Percentiles rank a stretch among this genome's conserved stretches.
Conservation (phyloP, 306 rosid species). For the Pachyrhizus erosus region DNA sequence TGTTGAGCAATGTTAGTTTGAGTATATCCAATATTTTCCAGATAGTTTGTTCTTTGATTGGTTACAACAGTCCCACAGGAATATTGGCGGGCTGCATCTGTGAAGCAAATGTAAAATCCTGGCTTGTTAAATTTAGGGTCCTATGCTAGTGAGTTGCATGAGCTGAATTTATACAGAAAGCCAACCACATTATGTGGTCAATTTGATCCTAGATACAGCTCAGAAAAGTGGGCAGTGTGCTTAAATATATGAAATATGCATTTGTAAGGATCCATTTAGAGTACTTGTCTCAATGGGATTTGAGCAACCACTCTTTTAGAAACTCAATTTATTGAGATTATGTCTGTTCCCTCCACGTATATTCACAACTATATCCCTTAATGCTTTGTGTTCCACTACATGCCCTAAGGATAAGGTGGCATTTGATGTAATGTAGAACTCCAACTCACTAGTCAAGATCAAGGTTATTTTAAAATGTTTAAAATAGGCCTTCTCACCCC, state of each 20-base stretch:
- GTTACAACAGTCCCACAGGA: not conserved
- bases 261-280: not conserved
- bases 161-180: not conserved
- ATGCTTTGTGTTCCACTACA: constrained; percentile 33
- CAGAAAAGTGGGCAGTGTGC: not conserved
- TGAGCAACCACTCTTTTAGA: constrained; percentile 1
- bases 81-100: not conserved
- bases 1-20: constrained; percentile 23
- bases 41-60: not conserved
- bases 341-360: not conserved
- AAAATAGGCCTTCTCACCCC: not conserved
- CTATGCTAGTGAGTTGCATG: not conserved
- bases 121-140: not conserved
- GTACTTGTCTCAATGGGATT: not conserved
- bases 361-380: not conserved
- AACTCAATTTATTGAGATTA: not conserved
- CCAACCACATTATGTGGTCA: not conserved
- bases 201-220: constrained; percentile 8
- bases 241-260: not conserved
- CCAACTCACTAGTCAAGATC: constrained; percentile 7
- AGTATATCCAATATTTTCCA: constrained; percentile 4
- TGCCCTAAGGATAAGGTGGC: not conserved
- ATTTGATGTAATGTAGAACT: not conserved
- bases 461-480: not conserved
- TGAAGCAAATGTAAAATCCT: not conserved